Evolutionary conservation across 495 filamentous ascomycete genomes (phyloP).

Genomic region (Penicillium atrosanguineum): DNA sequence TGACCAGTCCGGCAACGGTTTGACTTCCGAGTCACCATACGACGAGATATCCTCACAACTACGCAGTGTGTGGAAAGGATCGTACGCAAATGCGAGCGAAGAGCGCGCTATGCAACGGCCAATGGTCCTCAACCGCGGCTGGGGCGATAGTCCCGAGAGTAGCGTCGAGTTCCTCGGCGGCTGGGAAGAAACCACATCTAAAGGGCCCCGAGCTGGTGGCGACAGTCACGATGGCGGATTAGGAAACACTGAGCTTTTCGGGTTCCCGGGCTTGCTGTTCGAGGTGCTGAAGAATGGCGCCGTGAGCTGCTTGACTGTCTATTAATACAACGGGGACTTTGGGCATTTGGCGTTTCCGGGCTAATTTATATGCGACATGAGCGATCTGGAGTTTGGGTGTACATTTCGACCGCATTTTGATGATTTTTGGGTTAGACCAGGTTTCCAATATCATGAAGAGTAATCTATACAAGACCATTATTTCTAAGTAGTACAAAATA

Average conservation of each 20-base stretch:
- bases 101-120: constrained; percentile 64
- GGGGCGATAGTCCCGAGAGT: constrained; percentile 88
- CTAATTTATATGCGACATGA: background rate
- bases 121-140: constrained; percentile 87
- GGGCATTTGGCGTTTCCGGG: background rate
- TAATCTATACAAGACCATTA: background rate
- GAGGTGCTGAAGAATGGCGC: constrained; percentile 92
- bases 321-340: constrained; percentile 41
- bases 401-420: background rate
- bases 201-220: constrained; percentile 36
- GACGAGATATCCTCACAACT: constrained; percentile 64
- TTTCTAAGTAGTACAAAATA: no score
- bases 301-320: constrained; percentile 88
- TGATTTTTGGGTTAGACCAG: background rate
- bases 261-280: constrained; percentile 90
- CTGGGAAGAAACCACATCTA: constrained; percentile 73
- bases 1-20: constrained; percentile 19
- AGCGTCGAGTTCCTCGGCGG: constrained; percentile 86
- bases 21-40: constrained; percentile 79
- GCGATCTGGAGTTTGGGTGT: background rate
- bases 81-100: constrained; percentile 59
- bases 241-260: constrained; percentile 83
- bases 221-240: constrained; percentile 56
- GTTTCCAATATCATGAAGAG: background rate
- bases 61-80: constrained; percentile 67